These are phyloP conservation scores for Physaria fendleri DNA, from an alignment of 345 rosid genomes.

Conservation along the genomic window DNA sequence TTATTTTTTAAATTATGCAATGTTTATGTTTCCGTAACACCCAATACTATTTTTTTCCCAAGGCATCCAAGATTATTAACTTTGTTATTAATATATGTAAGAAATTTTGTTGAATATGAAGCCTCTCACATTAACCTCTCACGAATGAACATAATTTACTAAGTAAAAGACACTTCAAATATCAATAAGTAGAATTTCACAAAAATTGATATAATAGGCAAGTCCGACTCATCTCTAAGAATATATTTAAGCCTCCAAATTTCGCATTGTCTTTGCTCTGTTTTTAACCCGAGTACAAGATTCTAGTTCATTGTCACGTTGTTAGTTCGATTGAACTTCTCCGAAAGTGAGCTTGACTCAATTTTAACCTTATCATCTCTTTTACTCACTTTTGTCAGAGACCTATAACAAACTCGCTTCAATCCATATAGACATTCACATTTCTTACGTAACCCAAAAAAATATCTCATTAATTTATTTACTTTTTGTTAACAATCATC, in stretches of 20 bases:
- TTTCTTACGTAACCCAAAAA: too few species aligned
- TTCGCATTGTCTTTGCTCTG: slow-evolving; percentile 6
- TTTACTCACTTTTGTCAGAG: too few species aligned
- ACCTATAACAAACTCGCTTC: too few species aligned
- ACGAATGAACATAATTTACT: background rate
- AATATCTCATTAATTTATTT: too few species aligned
- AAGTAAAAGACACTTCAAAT: too few species aligned
- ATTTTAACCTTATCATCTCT: too few species aligned
- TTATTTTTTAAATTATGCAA: slow-evolving; percentile 23
- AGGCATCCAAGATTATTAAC: too few species aligned
- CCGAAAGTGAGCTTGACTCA: background rate
- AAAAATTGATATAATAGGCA: background rate
- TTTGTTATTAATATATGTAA: too few species aligned
- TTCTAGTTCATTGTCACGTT: slow-evolving; percentile 16
- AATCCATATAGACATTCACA: too few species aligned
- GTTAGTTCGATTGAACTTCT: slow-evolving; percentile 7
- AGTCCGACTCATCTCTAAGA: too few species aligned
- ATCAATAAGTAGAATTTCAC: background rate
- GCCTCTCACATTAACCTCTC: slow-evolving; percentile 4
- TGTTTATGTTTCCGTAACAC: background rate
- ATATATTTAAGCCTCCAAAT: too few species aligned
- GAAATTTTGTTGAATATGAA: background rate
- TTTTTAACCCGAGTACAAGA: background rate
- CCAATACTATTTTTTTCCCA: background rate
- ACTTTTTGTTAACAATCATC: too few species aligned